Evolutionary conservation across 1,139 yeast species (phyloP).

Genomic region (Ogataea hybrid): DNA sequence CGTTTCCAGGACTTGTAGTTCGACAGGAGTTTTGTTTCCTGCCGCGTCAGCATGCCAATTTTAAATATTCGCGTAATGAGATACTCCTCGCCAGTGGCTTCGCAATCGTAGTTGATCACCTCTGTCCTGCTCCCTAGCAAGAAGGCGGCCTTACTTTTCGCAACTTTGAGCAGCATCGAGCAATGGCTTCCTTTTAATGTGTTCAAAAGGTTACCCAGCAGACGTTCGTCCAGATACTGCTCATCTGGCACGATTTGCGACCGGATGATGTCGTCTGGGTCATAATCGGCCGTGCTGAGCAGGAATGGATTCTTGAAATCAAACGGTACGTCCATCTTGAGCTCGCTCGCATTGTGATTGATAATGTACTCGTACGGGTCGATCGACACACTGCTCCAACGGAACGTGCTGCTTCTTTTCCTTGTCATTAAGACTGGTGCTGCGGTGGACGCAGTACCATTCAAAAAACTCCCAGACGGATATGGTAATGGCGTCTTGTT

Average conservation of each 20-base stretch:
- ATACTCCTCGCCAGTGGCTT: conserved; percentile 18
- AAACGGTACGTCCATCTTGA: conserved; percentile 24
- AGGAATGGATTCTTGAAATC: conserved; percentile 28
- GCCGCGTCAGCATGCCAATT: conserved; percentile 31
- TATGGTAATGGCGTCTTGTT: conserved; percentile 24
- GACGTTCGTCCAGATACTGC: conserved; percentile 17
- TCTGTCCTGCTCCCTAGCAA: conserved; percentile 19
- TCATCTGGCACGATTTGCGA: conserved; percentile 15
- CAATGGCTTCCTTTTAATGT: conserved; percentile 18
- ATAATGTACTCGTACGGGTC: conserved; percentile 37
- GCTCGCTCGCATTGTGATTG: conserved; percentile 21
- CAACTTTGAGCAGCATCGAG: conserved; percentile 25
- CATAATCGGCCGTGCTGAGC: conserved; percentile 1
- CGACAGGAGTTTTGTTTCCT: conserved; percentile 27
- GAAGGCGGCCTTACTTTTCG: conserved; percentile 25
- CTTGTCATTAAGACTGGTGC: conserved; percentile 14
- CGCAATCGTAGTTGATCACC: conserved; percentile 10
- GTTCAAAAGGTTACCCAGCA: conserved; percentile 16
- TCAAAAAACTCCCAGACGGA: conserved; percentile 24
- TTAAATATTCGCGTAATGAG: conserved; percentile 30
- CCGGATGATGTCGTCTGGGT: conserved; percentile 15
- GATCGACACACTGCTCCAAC: conserved; percentile 26
- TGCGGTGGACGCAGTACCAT: conserved; percentile 2
- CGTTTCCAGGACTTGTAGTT: conserved; percentile 38
- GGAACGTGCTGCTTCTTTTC: conserved; percentile 29